phyloP scores from a whole-genome alignment of 2,329 filamentous ascomycete species.

The Fusarium phyllophilum region DNA sequence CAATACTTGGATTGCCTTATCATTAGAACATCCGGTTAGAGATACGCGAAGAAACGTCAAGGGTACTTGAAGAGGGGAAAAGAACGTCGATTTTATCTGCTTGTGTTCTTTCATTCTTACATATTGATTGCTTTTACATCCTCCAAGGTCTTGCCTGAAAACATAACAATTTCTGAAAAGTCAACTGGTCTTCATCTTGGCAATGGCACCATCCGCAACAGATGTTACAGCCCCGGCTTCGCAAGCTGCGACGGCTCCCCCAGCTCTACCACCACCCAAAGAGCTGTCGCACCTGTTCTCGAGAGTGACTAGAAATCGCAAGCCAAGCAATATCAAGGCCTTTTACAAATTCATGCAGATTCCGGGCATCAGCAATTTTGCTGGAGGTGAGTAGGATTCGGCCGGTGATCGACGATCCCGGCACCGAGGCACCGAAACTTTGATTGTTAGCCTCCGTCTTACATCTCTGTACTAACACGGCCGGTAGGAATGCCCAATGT shows the following conservation, averaged over 20 bases:
- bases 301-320: conserved; percentile 71
- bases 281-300: conserved; percentile 86
- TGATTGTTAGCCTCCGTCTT: background rate
- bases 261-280: conserved; percentile 58
- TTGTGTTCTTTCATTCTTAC: conserved; percentile 6
- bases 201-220: conserved; percentile 38
- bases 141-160: background rate
- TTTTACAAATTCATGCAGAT: conserved; percentile 87
- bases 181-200: background rate
- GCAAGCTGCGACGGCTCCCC: conserved; percentile 16
- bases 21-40: conserved; percentile 4
- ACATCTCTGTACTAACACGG: conserved; percentile 16
- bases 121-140: background rate
- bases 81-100: conserved; percentile 3
- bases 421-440: conserved; percentile 9
- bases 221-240: conserved; percentile 6
- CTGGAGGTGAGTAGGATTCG: conserved; percentile 61
- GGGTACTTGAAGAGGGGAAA: conserved; percentile 29
- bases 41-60: conserved; percentile 8
- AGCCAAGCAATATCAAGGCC: conserved; percentile 75
- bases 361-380: conserved; percentile 70
- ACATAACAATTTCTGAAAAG: conserved; percentile 1
- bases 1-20: conserved; percentile 10
- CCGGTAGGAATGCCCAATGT: conserved; percentile 78
- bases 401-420: background rate